Evolutionary conservation across 1,139 yeast genomes (phyloP).

Genomic region (Magnusiomyces fungicola): DNA sequence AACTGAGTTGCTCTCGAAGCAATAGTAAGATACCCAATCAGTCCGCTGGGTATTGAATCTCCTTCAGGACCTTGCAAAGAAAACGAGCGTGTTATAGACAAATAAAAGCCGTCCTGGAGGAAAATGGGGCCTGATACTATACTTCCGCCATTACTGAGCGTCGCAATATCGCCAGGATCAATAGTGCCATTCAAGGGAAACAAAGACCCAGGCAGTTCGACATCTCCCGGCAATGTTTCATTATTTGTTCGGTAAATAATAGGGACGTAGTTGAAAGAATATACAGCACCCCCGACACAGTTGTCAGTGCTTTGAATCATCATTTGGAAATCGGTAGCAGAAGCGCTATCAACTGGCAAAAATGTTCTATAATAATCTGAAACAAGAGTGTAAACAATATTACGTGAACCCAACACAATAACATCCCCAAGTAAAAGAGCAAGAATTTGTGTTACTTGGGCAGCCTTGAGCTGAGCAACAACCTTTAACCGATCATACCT

Average conservation of each 20-base stretch:
- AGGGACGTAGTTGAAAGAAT: conserved; percentile 17
- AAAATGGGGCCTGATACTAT: conserved; percentile 11
- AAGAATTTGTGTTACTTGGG: conserved; percentile 67
- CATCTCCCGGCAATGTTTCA: conserved; percentile 10
- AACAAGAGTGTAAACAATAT: conserved; percentile 26
- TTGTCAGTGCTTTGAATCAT: conserved; percentile 25
- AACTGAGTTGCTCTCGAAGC: conserved; percentile 53
- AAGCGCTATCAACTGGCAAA: conserved; percentile 13
- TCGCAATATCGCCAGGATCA: neutral
- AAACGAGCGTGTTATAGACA: conserved; percentile 23
- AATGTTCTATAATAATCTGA: conserved; percentile 18
- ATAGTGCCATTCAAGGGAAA: conserved; percentile 18
- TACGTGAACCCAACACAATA: conserved; percentile 24
- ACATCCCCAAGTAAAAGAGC: conserved; percentile 57
- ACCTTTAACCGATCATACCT: conserved; percentile 67
- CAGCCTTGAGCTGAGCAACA: conserved; percentile 71
- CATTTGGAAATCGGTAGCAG: conserved; percentile 17
- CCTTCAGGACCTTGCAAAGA: conserved; percentile 4
- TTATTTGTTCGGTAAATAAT: conserved; percentile 9
- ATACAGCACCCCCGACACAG: conserved; percentile 22
- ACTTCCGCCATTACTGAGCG: conserved; percentile 1
- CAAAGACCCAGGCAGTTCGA: conserved; percentile 17
- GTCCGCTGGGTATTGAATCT: neutral
- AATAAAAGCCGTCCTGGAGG: conserved; percentile 16
- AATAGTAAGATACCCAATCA: conserved; percentile 61